These are phyloP conservation scores for Xylaria sp. DNA, from an alignment of 2,329 filamentous ascomycete genomes.

Conservation along the genomic window DNA sequence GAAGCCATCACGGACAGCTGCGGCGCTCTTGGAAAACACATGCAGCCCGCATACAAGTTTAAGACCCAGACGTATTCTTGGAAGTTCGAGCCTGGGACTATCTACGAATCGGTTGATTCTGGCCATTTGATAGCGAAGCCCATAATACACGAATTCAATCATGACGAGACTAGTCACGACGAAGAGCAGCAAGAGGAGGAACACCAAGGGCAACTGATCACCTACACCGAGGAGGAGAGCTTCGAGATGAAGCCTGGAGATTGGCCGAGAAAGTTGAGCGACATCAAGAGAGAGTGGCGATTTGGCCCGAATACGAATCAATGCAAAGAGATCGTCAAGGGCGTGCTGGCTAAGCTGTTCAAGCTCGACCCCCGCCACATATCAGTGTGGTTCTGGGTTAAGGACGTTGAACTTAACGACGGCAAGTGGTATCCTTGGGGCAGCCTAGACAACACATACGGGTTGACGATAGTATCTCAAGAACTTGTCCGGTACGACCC, in stretches of 20 bases:
- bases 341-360: constrained; percentile 24
- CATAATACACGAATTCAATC: constrained; percentile 6
- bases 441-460: constrained; percentile 33
- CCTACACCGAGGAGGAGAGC: constrained; percentile 15
- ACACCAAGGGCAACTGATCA: constrained; percentile 9
- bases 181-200: constrained; percentile 13
- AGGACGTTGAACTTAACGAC: constrained; percentile 29
- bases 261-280: constrained; percentile 12
- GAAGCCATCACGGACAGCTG: constrained; percentile 31
- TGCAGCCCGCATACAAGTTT: constrained; percentile 37
- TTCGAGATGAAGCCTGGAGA: constrained; percentile 7
- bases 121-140: constrained; percentile 27
- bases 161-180: neutral
- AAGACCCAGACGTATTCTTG: constrained; percentile 21
- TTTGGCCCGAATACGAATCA: constrained; percentile 27
- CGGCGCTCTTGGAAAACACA: constrained; percentile 22
- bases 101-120: constrained; percentile 30
- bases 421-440: constrained; percentile 36
- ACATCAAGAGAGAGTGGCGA: constrained; percentile 30
- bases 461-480: constrained; percentile 25
- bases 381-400: constrained; percentile 28
- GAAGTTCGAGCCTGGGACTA: constrained; percentile 36
- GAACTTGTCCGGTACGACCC: constrained; percentile 31
- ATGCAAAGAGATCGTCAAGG: constrained; percentile 30
- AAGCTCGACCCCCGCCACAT: constrained; percentile 28